Base-by-base conservation (phyloP, 2,329 filamentous ascomycete species). In the Acephala macrosclerotiorum region DNA sequence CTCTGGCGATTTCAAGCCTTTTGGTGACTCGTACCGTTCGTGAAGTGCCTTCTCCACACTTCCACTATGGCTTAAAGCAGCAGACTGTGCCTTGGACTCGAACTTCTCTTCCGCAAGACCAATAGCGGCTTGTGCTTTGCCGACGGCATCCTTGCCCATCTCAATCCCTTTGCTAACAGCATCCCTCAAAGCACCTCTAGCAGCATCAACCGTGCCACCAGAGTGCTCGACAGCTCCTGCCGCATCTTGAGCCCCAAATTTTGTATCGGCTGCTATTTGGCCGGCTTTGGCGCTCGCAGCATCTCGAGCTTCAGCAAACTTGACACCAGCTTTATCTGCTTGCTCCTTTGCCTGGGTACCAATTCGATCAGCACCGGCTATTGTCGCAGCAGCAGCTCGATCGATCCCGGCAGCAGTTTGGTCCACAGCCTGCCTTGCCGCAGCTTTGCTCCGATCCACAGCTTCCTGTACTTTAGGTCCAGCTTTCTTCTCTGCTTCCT, bases 1-100 rank as follows among this genome's bases (percentile, higher is more conserved):
- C 67, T 85, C 80, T 22, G 85, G 83, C 55, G 80, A 84, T 77
- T 66, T 81, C 68, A 81, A 73, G 7, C 76, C 75, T 49, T 68
- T 65, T 5, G 78, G 72, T 69, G 79, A 81, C 75, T 83, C 79
- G 69, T 83, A 89, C 58, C 86, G 79, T 77, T 87, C 80, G 63
- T 81, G 78, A 65, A 89, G 78, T 11, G 85, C 85, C 75, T 77
- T 81, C 72, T 87, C 80, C 18, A 76, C 72, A 29, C 68, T 71
- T 4, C 71, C 72, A 36, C 67, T 63, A 57, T 68, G 45, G 45
- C 62, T 69, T 16, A 71, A 5, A 12, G 62, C 55, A 18, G 60
- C 49, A 9, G 63, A 79, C 64, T 80, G 77, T 66, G 85, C 77
- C 38, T 84, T 79, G 4, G 65, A 66, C 53, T 77, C 76, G 9